A percentile compares a stretch with the other conserved stretches of the same genome.
phyloP scores from a whole-genome alignment of 2,329 filamentous ascomycete species.

The Alternaria sp. region DNA sequence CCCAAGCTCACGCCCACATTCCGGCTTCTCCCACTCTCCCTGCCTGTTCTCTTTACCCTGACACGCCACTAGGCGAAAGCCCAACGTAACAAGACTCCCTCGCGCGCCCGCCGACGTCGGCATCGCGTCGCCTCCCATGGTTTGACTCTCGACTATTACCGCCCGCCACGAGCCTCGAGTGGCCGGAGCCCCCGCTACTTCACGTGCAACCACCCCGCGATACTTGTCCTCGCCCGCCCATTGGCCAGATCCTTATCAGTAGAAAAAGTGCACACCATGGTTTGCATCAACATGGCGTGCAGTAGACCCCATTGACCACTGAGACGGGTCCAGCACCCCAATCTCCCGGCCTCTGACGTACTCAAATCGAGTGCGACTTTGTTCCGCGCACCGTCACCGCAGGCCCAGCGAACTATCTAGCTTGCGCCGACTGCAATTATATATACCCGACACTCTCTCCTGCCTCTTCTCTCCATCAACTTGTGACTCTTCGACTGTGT shows the following conservation, averaged over 20 bases:
- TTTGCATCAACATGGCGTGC: constrained; percentile 32
- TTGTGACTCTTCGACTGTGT: constrained; percentile 5
- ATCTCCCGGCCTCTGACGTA: constrained; percentile 67
- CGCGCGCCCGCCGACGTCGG: constrained; percentile 22
- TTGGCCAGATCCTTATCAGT: constrained; percentile 46
- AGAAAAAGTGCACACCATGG: constrained; percentile 38
- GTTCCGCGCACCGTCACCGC: constrained; percentile 21
- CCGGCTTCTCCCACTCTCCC: constrained; percentile 15
- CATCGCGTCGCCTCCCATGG: constrained; percentile 10
- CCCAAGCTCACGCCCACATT: background rate
- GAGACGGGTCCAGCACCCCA: constrained; percentile 69
- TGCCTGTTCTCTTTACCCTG: background rate
- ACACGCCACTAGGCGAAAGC: constrained; percentile 10
- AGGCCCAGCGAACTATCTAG: constrained; percentile 19
- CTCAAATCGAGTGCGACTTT: constrained; percentile 54
- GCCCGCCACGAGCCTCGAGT: constrained; percentile 16
- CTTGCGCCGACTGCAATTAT: constrained; percentile 28
- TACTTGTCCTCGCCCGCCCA: constrained; percentile 15
- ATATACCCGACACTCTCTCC: constrained; percentile 32
- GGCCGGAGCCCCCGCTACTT: constrained; percentile 28
- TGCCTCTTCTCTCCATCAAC: constrained; percentile 14
- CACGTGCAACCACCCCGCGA: constrained; percentile 33
- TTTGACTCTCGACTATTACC: constrained; percentile 39
- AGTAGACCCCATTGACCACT: constrained; percentile 34
- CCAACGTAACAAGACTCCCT: constrained; percentile 24